Evolutionary conservation across 805 yeast genomes (phyloP).

Genomic region (Suhomyces canberraensis): DNA sequence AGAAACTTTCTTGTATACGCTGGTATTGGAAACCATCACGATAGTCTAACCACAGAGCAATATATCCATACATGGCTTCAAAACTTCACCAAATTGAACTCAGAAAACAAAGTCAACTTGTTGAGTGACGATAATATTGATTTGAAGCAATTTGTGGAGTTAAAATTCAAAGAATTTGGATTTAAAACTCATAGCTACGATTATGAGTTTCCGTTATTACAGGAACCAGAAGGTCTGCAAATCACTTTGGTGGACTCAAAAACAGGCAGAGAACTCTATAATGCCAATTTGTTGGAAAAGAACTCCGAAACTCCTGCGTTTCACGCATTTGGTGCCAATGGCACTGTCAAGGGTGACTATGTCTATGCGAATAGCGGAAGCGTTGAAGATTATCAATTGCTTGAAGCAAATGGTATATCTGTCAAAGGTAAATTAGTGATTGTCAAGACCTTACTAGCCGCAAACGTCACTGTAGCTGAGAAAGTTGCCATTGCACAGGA

Average conservation of each 20-base stretch:
- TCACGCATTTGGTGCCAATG: constrained; percentile 25
- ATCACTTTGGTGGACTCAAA: constrained; percentile 22
- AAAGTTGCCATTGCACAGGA: constrained; percentile 23
- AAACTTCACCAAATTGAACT: constrained; percentile 25
- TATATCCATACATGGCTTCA: constrained; percentile 25
- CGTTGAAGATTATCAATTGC: constrained; percentile 22
- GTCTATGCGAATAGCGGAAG: constrained; percentile 32
- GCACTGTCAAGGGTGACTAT: constrained; percentile 21
- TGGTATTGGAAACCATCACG: constrained; percentile 22
- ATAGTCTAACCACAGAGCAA: constrained; percentile 21
- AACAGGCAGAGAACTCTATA: constrained; percentile 21
- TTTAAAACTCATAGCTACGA: constrained; percentile 17
- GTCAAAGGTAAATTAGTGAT: constrained; percentile 28
- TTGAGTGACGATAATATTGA: constrained; percentile 24
- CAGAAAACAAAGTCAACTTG: constrained; percentile 17
- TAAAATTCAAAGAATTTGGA: constrained; percentile 26
- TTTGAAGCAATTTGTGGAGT: constrained; percentile 23
- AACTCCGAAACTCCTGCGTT: constrained; percentile 29
- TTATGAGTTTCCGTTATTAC: constrained; percentile 14
- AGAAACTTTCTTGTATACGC: constrained; percentile 49
- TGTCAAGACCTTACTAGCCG: constrained; percentile 13
- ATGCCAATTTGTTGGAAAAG: constrained; percentile 23
- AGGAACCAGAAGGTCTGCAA: constrained; percentile 25
- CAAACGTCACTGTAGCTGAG: constrained; percentile 19
- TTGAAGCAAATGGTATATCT: constrained; percentile 17